Conservation (phyloP, 306 rosid species). For the Oxytropis ochrocephala region DNA sequence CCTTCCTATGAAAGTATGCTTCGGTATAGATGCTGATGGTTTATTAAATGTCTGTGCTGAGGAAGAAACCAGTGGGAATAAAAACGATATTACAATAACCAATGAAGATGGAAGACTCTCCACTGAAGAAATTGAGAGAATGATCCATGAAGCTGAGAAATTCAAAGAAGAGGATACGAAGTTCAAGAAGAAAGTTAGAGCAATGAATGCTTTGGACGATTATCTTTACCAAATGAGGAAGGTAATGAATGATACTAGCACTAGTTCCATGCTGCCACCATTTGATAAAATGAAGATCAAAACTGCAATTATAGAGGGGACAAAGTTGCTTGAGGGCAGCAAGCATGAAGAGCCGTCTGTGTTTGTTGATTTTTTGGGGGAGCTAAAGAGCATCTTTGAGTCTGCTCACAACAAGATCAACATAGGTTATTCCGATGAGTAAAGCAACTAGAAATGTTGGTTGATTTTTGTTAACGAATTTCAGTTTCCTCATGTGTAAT, state of each 20-base stretch:
- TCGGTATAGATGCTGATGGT: slow-evolving; percentile 40
- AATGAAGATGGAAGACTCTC: slow-evolving; percentile 31
- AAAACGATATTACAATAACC: slow-evolving; percentile 27
- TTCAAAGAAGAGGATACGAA: slow-evolving; percentile 30
- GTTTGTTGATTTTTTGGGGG: slow-evolving; percentile 27
- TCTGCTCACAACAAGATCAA: slow-evolving; percentile 23
- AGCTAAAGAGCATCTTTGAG: slow-evolving; percentile 27
- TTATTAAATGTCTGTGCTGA: slow-evolving; percentile 34
- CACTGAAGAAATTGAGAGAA: slow-evolving; percentile 23
- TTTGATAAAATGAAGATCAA: too few species aligned
- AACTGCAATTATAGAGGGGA: too few species aligned
- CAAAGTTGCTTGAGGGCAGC: too few species aligned
- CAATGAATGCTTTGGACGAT: slow-evolving; percentile 28
- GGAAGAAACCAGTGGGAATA: slow-evolving; percentile 26
- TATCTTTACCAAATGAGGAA: slow-evolving; percentile 27
- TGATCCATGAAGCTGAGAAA: slow-evolving; percentile 35
- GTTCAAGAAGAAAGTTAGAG: slow-evolving; percentile 25
- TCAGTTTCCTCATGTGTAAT: neutral
- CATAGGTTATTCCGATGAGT: neutral
- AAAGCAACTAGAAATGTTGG: neutral
- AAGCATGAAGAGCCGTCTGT: neutral
- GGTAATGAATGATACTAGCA: neutral
- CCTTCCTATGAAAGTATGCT: slow-evolving; percentile 21
- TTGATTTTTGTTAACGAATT: neutral
- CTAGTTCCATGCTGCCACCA: neutral